Percentiles rank a stretch among this genome's conserved stretches.
These are phyloP conservation scores for Rhynchospora tenuis DNA, from an alignment of 176 grass and related monocot species.

Conservation along the genomic window DNA sequence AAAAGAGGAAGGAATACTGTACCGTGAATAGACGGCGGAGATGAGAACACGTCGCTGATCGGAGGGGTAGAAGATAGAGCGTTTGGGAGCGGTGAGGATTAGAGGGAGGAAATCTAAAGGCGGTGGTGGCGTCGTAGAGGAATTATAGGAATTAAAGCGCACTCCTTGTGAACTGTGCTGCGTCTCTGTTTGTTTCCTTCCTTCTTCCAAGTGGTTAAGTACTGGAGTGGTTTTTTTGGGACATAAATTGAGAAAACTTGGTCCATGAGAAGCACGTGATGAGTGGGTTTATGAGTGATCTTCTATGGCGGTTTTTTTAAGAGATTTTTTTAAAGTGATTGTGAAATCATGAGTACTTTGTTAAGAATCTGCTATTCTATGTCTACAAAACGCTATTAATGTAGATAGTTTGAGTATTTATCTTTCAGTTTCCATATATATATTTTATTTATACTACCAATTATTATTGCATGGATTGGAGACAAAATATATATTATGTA, in stretches of 20 bases:
- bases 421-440: no score
- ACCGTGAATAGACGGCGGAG: not conserved
- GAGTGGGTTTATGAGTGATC: not conserved
- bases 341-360: not conserved
- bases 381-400: no score
- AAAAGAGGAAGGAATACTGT: not conserved
- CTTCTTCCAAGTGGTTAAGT: not conserved
- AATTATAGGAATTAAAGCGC: not conserved
- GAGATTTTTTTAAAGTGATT: no score
- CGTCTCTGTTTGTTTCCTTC: not conserved
- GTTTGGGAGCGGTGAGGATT: slow-evolving; percentile 20
- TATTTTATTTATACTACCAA: no score
- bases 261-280: not conserved
- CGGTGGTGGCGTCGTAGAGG: slow-evolving; percentile 3
- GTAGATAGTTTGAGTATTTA: no score
- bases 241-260: not conserved
- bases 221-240: not conserved
- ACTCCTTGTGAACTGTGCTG: not conserved
- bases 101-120: slow-evolving; percentile 18
- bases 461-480: no score
- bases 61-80: not conserved
- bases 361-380: not conserved
- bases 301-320: not conserved
- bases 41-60: slow-evolving; percentile 7
- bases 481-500: no score